phyloP scores from a whole-genome alignment of 805 yeast genomes.

The Kregervanrija pseudodelftensis region DNA sequence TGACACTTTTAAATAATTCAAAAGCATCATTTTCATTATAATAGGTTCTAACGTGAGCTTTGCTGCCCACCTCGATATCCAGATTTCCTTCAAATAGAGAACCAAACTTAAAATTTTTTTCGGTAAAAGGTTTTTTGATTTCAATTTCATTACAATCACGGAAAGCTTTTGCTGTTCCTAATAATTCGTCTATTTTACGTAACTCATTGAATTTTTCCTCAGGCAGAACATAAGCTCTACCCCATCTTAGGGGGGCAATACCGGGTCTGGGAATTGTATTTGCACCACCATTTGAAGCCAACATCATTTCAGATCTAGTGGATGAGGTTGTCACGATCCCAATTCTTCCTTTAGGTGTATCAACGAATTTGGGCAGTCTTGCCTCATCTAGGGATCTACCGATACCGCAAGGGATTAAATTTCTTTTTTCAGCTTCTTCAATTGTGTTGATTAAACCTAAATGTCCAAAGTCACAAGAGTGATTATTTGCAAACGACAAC shows the following conservation, averaged over 20 bases:
- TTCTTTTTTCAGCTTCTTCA: conserved; percentile 19
- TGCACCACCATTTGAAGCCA: conserved; percentile 21
- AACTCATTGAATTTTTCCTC: conserved; percentile 20
- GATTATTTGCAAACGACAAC: conserved; percentile 23
- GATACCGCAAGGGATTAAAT: conserved; percentile 18
- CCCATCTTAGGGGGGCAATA: conserved; percentile 23
- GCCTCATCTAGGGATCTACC: conserved; percentile 24
- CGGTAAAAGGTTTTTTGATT: conserved; percentile 17
- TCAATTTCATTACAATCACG: conserved; percentile 26
- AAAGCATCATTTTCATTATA: conserved; percentile 18
- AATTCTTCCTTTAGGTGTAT: conserved; percentile 21
- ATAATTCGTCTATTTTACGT: conserved; percentile 20
- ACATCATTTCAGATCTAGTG: conserved; percentile 22
- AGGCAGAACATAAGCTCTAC: conserved; percentile 21
- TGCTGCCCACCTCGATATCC: conserved; percentile 20
- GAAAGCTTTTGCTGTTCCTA: conserved; percentile 24
- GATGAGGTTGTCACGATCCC: conserved; percentile 21
- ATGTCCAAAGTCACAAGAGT: conserved; percentile 23
- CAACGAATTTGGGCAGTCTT: conserved; percentile 18
- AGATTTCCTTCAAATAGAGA: conserved; percentile 24
- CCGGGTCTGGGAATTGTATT: conserved; percentile 23
- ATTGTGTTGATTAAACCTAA: conserved; percentile 21
- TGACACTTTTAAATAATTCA: conserved; percentile 17
- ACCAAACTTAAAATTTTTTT: conserved; percentile 21
- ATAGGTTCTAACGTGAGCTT: conserved; percentile 20